These are phyloP conservation scores for Pseudogymnoascus sp. DNA, from an alignment of 2,329 filamentous ascomycete genomes.

Conservation along the genomic window DNA sequence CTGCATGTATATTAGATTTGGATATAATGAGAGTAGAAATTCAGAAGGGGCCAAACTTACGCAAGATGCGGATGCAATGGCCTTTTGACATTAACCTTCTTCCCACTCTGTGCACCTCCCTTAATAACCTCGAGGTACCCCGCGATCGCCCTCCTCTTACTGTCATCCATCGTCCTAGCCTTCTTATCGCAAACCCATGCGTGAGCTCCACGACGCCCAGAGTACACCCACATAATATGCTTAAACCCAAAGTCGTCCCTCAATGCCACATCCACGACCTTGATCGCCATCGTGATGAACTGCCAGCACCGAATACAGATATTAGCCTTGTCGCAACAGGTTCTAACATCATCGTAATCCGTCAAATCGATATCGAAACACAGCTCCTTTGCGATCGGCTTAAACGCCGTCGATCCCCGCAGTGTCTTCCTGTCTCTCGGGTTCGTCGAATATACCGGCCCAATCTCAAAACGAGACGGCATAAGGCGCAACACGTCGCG, in stretches of 20 bases:
- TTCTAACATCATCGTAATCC: conserved; percentile 94
- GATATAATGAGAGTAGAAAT: neutral
- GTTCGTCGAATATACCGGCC: conserved; percentile 91
- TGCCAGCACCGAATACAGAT: conserved; percentile 94
- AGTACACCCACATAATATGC: conserved; percentile 98
- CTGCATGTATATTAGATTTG: conserved; percentile 32
- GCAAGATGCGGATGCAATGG: conserved; percentile 85
- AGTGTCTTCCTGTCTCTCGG: conserved; percentile 87
- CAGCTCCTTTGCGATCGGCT: conserved; percentile 82
- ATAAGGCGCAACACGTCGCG: conserved; percentile 86
- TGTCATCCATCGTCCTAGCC: conserved; percentile 77
- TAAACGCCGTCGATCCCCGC: conserved; percentile 72
- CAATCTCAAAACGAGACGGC: conserved; percentile 94
- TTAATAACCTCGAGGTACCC: conserved; percentile 86
- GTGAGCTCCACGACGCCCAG: conserved; percentile 90
- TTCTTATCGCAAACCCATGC: conserved; percentile 95
- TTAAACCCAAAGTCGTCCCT: conserved; percentile 94
- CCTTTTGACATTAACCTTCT: conserved; percentile 75
- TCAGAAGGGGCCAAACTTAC: conserved; percentile 36
- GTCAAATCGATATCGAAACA: conserved; percentile 99
- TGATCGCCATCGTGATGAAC: conserved; percentile 97
- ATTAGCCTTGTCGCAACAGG: conserved; percentile 86
- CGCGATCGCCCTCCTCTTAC: conserved; percentile 75
- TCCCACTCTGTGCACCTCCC: conserved; percentile 77
- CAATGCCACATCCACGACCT: conserved; percentile 79